A percentile compares a stretch with the other conserved stretches of the same genome.
These are phyloP conservation scores for Zymoseptoria passerinii DNA, from an alignment of 2,329 filamentous ascomycete genomes.

Conservation along the genomic window DNA sequence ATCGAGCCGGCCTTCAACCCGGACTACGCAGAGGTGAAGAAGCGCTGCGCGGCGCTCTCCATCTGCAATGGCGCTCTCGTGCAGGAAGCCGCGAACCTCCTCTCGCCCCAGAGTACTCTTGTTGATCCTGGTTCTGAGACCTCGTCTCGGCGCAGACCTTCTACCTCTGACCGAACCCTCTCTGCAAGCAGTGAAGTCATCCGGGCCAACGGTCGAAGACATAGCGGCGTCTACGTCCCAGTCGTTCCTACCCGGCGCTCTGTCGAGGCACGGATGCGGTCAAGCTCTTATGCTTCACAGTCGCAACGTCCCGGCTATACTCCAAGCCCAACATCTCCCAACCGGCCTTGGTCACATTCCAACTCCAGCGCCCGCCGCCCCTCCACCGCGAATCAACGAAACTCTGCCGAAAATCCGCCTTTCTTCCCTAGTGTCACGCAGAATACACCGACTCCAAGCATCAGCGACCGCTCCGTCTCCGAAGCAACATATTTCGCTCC, in stretches of 20 bases:
- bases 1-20: conserved; percentile 70
- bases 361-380: conserved; percentile 41
- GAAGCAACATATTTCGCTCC: conserved; percentile 27
- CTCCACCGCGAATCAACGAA: conserved; percentile 25
- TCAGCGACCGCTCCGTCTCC: conserved; percentile 21
- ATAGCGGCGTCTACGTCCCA: conserved; percentile 56
- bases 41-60: conserved; percentile 60
- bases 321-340: conserved; percentile 38
- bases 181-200: conserved; percentile 29
- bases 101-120: conserved; percentile 39
- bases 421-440: conserved; percentile 20
- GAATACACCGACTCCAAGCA: conserved; percentile 14
- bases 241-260: conserved; percentile 1
- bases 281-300: conserved; percentile 47
- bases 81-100: conserved; percentile 52
- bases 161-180: conserved; percentile 30
- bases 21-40: conserved; percentile 70
- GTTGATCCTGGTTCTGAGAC: conserved; percentile 28
- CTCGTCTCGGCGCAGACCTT: conserved; percentile 30
- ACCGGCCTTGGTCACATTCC: conserved; percentile 28
- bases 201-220: conserved; percentile 36
- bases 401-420: conserved; percentile 1
- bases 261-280: conserved; percentile 40
- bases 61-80: conserved; percentile 67
- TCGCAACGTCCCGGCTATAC: conserved; percentile 28